phyloP scores from a whole-genome alignment of 352 stramenopile species.

The Globisporangium paroecandrum region DNA sequence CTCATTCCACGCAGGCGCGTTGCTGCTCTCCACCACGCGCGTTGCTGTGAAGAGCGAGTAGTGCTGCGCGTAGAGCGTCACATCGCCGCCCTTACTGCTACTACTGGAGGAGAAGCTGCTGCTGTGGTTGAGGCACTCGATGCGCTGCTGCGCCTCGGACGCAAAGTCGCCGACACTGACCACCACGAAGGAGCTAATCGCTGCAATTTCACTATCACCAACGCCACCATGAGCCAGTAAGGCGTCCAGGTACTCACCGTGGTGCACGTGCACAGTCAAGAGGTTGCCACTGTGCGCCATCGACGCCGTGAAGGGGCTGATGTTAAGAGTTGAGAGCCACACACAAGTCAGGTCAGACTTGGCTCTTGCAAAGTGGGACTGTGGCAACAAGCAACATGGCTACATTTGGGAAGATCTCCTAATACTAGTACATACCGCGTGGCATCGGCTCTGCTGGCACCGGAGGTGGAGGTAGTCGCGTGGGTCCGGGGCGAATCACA shows the following conservation, averaged over 20 bases:
- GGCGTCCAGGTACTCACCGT: conserved; percentile 34
- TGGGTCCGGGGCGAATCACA: conserved; percentile 27
- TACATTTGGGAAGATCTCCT: not conserved
- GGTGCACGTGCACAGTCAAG: conserved; percentile 54
- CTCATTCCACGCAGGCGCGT: conserved; percentile 59
- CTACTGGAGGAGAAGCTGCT: conserved; percentile 4
- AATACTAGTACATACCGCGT: conserved; percentile 19
- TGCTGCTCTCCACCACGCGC: conserved; percentile 44
- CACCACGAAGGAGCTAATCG: conserved; percentile 31
- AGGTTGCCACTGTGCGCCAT: conserved; percentile 33
- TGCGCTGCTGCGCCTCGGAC: not conserved
- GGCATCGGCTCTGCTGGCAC: conserved; percentile 6
- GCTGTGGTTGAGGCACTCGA: conserved; percentile 12
- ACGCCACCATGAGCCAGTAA: conserved; percentile 7
- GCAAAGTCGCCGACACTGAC: conserved; percentile 25
- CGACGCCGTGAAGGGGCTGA: conserved; percentile 53
- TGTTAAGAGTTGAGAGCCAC: not conserved
- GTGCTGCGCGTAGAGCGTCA: conserved; percentile 35
- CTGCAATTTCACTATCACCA: not conserved
- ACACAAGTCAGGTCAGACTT: not conserved
- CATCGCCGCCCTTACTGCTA: conserved; percentile 15
- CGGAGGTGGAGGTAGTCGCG: not conserved
- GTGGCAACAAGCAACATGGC: not conserved
- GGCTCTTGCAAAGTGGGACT: not conserved
- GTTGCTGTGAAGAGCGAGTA: conserved; percentile 67